Percentiles rank a stretch among this genome's conserved stretches.
Conservation (phyloP, 2,329 filamentous ascomycete species). For the Monilinia polystroma region DNA sequence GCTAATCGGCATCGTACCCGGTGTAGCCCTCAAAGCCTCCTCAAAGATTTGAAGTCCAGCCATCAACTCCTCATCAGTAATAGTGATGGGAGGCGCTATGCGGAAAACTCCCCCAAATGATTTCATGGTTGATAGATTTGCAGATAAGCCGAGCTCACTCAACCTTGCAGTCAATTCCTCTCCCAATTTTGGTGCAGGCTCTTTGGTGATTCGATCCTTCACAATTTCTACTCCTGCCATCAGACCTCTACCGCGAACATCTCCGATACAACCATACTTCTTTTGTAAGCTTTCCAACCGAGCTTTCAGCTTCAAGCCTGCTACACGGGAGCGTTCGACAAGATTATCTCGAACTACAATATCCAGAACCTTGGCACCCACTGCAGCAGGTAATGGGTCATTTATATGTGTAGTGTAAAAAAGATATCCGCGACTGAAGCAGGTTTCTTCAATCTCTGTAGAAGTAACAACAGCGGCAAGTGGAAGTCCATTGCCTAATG, state of each 20-base stretch:
- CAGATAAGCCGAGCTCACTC: slow-evolving; percentile 54
- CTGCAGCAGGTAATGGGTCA: slow-evolving; percentile 59
- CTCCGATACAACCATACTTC: slow-evolving; percentile 60
- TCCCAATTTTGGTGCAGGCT: slow-evolving; percentile 48
- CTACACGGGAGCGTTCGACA: slow-evolving; percentile 46
- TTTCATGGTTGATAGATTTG: slow-evolving; percentile 54
- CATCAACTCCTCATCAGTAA: slow-evolving; percentile 51
- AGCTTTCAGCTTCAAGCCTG: slow-evolving; percentile 51
- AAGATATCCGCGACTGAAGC: slow-evolving; percentile 50
- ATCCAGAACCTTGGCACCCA: slow-evolving; percentile 61
- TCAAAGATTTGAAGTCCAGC: slow-evolving; percentile 57
- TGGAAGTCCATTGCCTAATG: slow-evolving; percentile 59
- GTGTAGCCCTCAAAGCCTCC: slow-evolving; percentile 46
- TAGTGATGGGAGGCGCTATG: slow-evolving; percentile 60
- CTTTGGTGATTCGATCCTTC: slow-evolving; percentile 48
- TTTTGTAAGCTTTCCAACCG: slow-evolving; percentile 48
- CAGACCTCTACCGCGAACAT: slow-evolving; percentile 58
- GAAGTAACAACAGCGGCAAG: slow-evolving; percentile 58
- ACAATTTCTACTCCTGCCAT: slow-evolving; percentile 61
- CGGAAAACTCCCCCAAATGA: slow-evolving; percentile 58
- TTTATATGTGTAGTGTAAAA: slow-evolving; percentile 64
- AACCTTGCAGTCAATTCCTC: slow-evolving; percentile 49
- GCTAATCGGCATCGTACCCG: slow-evolving; percentile 21
- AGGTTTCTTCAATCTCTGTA: slow-evolving; percentile 51
- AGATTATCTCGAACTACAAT: slow-evolving; percentile 58